A percentile compares a stretch with the other conserved stretches of the same genome.
phyloP scores from a whole-genome alignment of 345 rosid genomes.

The Passiflora organensis region DNA sequence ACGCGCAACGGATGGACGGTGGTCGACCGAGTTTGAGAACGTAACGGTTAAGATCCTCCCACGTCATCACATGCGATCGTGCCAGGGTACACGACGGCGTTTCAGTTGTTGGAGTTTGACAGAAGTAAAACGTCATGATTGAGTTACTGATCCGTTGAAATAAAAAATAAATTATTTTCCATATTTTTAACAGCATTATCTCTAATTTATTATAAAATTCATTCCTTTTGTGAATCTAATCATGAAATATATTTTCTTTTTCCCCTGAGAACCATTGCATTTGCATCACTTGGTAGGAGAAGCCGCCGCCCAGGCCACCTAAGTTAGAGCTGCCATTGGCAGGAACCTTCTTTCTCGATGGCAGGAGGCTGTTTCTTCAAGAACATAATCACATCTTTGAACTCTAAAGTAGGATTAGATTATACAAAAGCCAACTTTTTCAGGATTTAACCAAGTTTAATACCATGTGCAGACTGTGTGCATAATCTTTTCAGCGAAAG shows the following conservation, averaged over 20 bases:
- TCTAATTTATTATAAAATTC: too few relatives aligned
- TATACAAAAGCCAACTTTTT: neutral
- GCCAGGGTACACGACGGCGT: constrained; percentile 23
- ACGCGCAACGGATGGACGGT: constrained; percentile 13
- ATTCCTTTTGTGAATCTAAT: too few relatives aligned
- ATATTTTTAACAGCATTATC: too few relatives aligned
- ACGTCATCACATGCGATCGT: constrained; percentile 1
- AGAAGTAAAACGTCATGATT: constrained; percentile 18
- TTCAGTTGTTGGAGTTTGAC: constrained; percentile 16
- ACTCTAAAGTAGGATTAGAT: constrained; percentile 1
- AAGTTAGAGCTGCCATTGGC: constrained; percentile 8
- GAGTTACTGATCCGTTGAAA: constrained; percentile 22
- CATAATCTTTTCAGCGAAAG: constrained; percentile 20
- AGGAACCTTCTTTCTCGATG: constrained; percentile 15
- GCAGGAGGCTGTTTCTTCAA: constrained; percentile 17
- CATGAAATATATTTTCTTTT: too few relatives aligned
- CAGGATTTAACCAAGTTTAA: constrained; percentile 6
- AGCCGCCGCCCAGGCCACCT: constrained; percentile 17
- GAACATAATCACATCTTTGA: too few relatives aligned
- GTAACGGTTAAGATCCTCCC: constrained; percentile 5
- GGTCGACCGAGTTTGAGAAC: constrained; percentile 4
- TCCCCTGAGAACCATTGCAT: too few relatives aligned
- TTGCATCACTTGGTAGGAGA: constrained; percentile 7
- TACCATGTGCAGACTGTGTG: constrained; percentile 1
- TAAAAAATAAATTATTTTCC: too few relatives aligned